A percentile compares a stretch with the other conserved stretches of the same genome.
Conservation (phyloP, 108 stramenopile species). For the Parietichytrium sp. region DNA sequence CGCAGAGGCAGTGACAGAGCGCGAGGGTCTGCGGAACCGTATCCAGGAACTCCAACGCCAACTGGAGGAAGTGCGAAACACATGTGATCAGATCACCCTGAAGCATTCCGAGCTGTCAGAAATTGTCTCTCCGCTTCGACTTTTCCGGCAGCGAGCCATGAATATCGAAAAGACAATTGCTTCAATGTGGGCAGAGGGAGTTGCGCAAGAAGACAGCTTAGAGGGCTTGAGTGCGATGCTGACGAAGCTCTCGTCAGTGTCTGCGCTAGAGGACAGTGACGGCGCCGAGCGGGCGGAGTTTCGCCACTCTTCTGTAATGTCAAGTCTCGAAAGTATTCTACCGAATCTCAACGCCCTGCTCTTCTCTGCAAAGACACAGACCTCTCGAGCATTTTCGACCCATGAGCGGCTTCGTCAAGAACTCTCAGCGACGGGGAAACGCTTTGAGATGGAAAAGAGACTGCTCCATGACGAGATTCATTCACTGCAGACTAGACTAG, state of each 20-base stretch:
- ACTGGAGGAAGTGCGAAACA: background rate
- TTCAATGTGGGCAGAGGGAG: background rate
- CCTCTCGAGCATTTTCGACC: background rate
- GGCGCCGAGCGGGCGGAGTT: slow-evolving; percentile 29
- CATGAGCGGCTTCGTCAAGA: background rate
- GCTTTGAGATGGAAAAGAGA: slow-evolving; percentile 6
- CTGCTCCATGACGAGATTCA: slow-evolving; percentile 25
- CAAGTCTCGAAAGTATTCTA: background rate
- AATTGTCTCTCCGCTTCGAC: background rate
- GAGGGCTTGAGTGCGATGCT: background rate
- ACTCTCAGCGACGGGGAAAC: background rate
- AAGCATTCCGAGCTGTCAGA: background rate
- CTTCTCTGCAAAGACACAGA: background rate
- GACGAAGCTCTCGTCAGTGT: background rate
- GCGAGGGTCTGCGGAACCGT: background rate
- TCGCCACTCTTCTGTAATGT: background rate
- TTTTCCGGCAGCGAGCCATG: background rate
- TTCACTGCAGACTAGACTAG: background rate
- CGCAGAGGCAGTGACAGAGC: too few relatives aligned
- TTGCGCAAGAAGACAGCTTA: background rate
- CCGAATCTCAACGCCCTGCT: slow-evolving; percentile 10
- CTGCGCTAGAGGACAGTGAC: too few relatives aligned
- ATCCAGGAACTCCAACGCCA: background rate
- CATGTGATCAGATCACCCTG: background rate
- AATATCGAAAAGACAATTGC: slow-evolving; percentile 28